Base-by-base conservation (phyloP, 1,284 basidiomycete species). In the Malassezia vespertilionis region DNA sequence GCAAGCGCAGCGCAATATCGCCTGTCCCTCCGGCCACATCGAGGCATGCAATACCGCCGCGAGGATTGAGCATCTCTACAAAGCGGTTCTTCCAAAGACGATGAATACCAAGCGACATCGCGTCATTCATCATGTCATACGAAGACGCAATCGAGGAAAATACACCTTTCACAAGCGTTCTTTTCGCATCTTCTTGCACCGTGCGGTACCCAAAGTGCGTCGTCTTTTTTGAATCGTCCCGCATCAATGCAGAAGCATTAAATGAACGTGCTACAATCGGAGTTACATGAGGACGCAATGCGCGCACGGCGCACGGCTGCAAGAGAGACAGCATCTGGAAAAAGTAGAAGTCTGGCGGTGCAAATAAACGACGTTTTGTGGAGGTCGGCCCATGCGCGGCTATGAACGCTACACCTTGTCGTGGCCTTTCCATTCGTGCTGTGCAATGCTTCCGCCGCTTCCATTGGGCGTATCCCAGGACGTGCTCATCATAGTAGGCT, bases 71-170 rank as follows among this genome's bases (percentile, higher is more conserved):
- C 6, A 80, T 77, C 32, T 55, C 50, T 11, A 99, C 84, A 71
- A 87, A 89, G 33, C 82, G 79, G 72, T 96, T 89, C 74, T 97
- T 99, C 93, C 93, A 99, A 22, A 97, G 75, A 35, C 93, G 79
- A 71, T 97, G 93, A 21, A 97, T 83, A 26, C 93, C 93, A 50
- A 96, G 74, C 5, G 91, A 97, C 75, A 91, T 87, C 21, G 89
- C 87, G 70, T 97, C 93, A 76, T 99, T 99, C 90, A 97, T 95
- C 33, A 96, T 72, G 73, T 97, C 91, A 73, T 97, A 99, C 44
- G 81, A 86, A 32, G 86, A 85, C 33, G 93, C 89, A 44, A 99
- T 91, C 4, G 86, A 91, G 61, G 86, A 83, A 74, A 99, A 99
- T 44, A 99, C 23, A 63, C 74, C 36, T 41, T 75, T 75, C 76